These are phyloP conservation scores for Pseudohalonectria lignicola DNA, from an alignment of 2,329 filamentous ascomycete species.

Conservation along the genomic window DNA sequence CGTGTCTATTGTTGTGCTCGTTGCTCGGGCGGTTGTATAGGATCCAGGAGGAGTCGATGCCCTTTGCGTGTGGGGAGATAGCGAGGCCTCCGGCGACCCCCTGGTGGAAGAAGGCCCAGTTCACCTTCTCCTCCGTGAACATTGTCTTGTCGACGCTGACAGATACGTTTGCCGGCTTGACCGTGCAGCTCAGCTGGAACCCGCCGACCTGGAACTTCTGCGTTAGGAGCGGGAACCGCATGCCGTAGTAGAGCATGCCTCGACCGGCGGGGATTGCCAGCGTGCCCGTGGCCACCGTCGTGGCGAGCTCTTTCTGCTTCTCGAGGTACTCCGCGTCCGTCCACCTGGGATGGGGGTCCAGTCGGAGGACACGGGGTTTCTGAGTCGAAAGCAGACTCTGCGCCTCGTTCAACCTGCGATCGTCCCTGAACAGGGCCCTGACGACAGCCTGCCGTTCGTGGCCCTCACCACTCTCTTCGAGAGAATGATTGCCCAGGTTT, in stretches of 20 bases:
- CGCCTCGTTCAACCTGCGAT: constrained; percentile 81
- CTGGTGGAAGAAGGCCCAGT: constrained; percentile 97
- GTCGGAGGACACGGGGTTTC: constrained; percentile 67
- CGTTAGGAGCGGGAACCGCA: constrained; percentile 78
- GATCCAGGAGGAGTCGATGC: constrained; percentile 98
- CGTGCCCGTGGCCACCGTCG: constrained; percentile 76
- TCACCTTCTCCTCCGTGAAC: constrained; percentile 92
- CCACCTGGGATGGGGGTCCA: constrained; percentile 65
- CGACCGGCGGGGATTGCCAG: constrained; percentile 81
- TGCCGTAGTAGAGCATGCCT: constrained; percentile 77
- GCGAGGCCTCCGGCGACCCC: constrained; percentile 87
- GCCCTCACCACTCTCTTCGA: constrained; percentile 73
- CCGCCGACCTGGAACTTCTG: constrained; percentile 84
- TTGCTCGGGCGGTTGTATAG: constrained; percentile 85
- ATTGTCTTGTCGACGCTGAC: constrained; percentile 82
- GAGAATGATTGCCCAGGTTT: constrained; percentile 44
- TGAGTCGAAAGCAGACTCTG: constrained; percentile 76
- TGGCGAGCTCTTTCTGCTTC: constrained; percentile 82
- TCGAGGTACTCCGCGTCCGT: constrained; percentile 81
- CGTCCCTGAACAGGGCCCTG: constrained; percentile 79
- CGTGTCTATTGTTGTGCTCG: constrained; percentile 91
- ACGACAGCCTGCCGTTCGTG: constrained; percentile 77
- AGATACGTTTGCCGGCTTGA: constrained; percentile 85
- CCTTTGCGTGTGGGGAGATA: constrained; percentile 80
- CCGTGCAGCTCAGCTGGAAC: constrained; percentile 83